phyloP scores from a whole-genome alignment of 495 filamentous ascomycete genomes.

The Hypoxylon intermedium region DNA sequence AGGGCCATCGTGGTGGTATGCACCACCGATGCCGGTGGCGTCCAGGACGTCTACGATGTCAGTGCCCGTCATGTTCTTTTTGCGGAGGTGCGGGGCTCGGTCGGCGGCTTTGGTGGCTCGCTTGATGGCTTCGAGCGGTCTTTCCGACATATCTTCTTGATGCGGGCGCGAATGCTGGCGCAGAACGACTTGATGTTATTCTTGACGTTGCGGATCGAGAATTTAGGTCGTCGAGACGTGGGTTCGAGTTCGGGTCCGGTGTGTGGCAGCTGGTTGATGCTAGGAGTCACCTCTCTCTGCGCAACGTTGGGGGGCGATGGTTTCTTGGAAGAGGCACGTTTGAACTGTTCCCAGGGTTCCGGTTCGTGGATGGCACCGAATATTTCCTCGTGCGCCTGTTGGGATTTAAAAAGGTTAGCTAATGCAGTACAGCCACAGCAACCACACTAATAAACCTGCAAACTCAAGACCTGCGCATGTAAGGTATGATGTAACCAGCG shows the following conservation, averaged over 20 bases:
- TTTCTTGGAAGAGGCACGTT: neutral
- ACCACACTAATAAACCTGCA: too few species aligned
- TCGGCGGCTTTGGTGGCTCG: conserved; percentile 66
- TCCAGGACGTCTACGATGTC: conserved; percentile 88
- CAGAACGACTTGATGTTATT: neutral
- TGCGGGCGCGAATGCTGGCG: conserved; percentile 8
- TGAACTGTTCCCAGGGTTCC: too few species aligned
- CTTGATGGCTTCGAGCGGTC: conserved; percentile 67
- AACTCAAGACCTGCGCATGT: conserved; percentile 14
- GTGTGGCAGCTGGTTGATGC: too few species aligned
- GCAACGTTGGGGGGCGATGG: neutral
- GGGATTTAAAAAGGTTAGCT: conserved; percentile 9
- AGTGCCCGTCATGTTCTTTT: conserved; percentile 68
- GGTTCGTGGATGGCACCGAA: conserved; percentile 7
- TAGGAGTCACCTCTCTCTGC: too few species aligned
- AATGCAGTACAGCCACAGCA: too few species aligned
- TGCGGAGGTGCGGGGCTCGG: conserved; percentile 66
- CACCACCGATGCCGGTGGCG: conserved; percentile 56
- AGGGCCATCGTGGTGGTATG: conserved; percentile 91
- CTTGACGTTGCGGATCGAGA: neutral
- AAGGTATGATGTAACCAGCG: conserved; percentile 33
- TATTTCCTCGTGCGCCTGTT: conserved; percentile 17
- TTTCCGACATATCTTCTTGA: conserved; percentile 66
- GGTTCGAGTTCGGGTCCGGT: too few species aligned
- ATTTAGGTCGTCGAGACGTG: neutral